Evolutionary conservation across 208 protist genomes (phyloP).

Genomic region (Trypanosoma theileri): DNA sequence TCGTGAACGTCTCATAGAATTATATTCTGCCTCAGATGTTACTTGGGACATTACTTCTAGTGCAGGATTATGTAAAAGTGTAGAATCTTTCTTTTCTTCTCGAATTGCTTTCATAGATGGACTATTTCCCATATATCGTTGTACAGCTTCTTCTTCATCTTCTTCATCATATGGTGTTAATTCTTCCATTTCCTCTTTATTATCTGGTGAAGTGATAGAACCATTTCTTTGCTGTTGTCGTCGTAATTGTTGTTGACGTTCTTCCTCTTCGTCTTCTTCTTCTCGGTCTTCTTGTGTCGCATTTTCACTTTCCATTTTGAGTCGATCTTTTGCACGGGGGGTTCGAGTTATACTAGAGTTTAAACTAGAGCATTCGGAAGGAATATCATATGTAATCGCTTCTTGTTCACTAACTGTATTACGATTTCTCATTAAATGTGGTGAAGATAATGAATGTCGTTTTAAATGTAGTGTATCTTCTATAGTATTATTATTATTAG

Average conservation of each 20-base stretch:
- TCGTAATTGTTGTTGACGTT: neutral
- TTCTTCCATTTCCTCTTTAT: neutral
- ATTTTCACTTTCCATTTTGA: neutral
- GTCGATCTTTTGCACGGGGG: slow-evolving; percentile 11
- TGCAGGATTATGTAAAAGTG: neutral
- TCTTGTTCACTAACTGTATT: neutral
- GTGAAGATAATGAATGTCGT: neutral
- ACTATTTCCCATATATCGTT: slow-evolving; percentile 45
- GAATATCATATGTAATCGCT: neutral
- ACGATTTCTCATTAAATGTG: neutral
- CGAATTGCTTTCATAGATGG: neutral
- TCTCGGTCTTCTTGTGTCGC: neutral
- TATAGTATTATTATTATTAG: neutral
- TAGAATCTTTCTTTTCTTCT: no score
- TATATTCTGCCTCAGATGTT: neutral
- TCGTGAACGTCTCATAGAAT: neutral
- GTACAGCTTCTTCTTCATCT: slow-evolving; percentile 62
- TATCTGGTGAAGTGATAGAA: neutral
- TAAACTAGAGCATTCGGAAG: slow-evolving; percentile 34
- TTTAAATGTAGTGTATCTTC: neutral
- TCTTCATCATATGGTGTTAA: slow-evolving; percentile 45
- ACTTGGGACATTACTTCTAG: slow-evolving; percentile 16
- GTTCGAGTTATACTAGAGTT: slow-evolving; percentile 69
- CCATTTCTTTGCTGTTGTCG: neutral
- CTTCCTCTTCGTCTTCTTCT: neutral